Evolutionary conservation across 768 basidiomycete genomes (phyloP), one percentile per base, ranked within the genome.

Genomic region (Dendrothele bispora): DNA sequence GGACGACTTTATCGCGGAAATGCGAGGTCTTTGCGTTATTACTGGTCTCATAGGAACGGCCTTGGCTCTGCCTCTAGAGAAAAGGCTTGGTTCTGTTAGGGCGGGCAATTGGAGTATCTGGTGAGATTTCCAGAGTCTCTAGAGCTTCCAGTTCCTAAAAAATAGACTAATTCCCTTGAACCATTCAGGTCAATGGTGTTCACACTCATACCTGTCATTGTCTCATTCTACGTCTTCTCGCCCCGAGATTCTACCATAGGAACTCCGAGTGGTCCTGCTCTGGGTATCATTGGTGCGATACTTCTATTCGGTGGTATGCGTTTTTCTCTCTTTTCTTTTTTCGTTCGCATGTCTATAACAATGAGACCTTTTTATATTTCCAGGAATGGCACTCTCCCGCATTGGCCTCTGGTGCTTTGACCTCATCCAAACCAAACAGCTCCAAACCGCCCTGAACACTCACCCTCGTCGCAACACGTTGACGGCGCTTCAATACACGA

Each of bases 341-440:
- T 28, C 25, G 8, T 39, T 7, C 18, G 22, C 15, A 29, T 41
- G 21, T 43, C 17, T 27, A 8, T n/a, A 11, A 29, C 14, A 29
- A 24, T 26, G 10, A 27, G 22, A 11, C 21, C 7, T 22, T 21
- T 17, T 42, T 20, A n/a, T 20, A 22, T 27, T 40, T 30, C 1
- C 46, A 69, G 75, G 77, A 12, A 74, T 80, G 68, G 73, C 75
- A 4, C 54, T 73, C 2, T 72, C 70, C 0, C 61, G 75, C 6
- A 68, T 77, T 26, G 76, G 77, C 0, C 65, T 81, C 0, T 80
- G 78, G 77, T 65, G 70, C 0, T 80, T 81, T 56, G 79, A 81
- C 54, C 65, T 81, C 7, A 64, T 65, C 38, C 78, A 81, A 46
- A 61, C 77, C 10, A 74, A 79, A 48, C 65, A 73, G 45, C 61